phyloP scores from a whole-genome alignment of 768 basidiomycete species.

The Suillus sp. region DNA sequence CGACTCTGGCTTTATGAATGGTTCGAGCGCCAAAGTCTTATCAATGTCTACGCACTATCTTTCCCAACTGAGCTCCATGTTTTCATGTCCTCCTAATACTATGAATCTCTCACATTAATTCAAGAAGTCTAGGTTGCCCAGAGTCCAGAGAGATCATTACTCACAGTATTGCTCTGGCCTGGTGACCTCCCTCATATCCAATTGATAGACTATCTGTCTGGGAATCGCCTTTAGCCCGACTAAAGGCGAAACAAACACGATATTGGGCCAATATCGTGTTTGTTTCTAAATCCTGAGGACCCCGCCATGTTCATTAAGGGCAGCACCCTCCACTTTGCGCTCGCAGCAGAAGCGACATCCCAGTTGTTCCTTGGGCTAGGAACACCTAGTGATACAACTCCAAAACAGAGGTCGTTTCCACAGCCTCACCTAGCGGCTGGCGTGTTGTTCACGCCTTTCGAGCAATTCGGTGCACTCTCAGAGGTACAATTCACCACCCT shows the following conservation, averaged over 20 bases:
- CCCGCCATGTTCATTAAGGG: neutral
- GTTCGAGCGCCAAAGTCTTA: too few species aligned
- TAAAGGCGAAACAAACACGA: too few species aligned
- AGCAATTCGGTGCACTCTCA: slow-evolving; percentile 30
- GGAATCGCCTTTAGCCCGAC: neutral
- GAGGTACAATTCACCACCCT: slow-evolving; percentile 40
- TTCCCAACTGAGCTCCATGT: too few species aligned
- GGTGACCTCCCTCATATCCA: too few species aligned
- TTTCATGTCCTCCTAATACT: too few species aligned
- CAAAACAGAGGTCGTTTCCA: slow-evolving; percentile 9
- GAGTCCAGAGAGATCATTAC: too few species aligned
- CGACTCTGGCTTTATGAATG: too few species aligned
- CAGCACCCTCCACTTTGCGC: neutral
- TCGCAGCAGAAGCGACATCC: slow-evolving; percentile 15
- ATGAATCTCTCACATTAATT: neutral
- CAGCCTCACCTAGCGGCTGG: slow-evolving; percentile 18
- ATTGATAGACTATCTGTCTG: neutral
- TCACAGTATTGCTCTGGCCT: too few species aligned
- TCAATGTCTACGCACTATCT: too few species aligned
- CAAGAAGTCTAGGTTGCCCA: too few species aligned
- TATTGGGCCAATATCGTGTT: too few species aligned
- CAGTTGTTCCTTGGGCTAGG: slow-evolving; percentile 19
- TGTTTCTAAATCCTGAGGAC: neutral
- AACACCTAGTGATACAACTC: neutral
- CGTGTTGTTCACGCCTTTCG: slow-evolving; percentile 37